Evolutionary conservation across 257 asterid species (phyloP).

Genomic region (Gentiana straminea): DNA sequence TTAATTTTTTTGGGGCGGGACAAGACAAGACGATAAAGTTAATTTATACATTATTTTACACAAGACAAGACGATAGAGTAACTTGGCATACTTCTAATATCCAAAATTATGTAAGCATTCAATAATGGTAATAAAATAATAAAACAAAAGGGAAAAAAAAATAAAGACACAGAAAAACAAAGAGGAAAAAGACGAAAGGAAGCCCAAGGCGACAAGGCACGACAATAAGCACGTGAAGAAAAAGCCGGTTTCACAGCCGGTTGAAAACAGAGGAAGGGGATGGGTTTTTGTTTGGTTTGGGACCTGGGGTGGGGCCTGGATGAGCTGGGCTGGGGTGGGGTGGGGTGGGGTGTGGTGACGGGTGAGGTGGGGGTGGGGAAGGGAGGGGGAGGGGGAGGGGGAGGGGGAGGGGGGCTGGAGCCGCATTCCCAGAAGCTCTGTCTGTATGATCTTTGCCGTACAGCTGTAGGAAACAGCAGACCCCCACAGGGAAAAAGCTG

Average conservation of each 20-base stretch:
- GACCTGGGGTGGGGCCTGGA: no score
- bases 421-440: slow-evolving; percentile 42
- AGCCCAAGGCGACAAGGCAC: slow-evolving; percentile 2
- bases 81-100: no score
- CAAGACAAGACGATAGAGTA: no score
- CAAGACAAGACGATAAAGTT: no score
- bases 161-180: not conserved
- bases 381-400: not conserved
- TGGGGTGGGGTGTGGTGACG: no score
- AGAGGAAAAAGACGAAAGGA: not conserved
- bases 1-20: no score
- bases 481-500: slow-evolving; percentile 1
- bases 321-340: no score
- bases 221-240: slow-evolving; percentile 22
- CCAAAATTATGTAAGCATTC: no score
- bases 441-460: slow-evolving; percentile 37
- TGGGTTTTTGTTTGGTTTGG: no score
- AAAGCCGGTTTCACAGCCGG: slow-evolving; percentile 32
- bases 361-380: not conserved
- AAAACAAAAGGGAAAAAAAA: no score
- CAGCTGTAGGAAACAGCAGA: slow-evolving; percentile 23
- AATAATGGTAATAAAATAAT: no score
- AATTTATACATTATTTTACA: no score
- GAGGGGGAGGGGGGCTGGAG: slow-evolving; percentile 5
- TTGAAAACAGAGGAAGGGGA: slow-evolving; percentile 13